These are phyloP conservation scores for Selaginella tamariscina DNA, from an alignment of 75 land plant species.

Conservation along the genomic window DNA sequence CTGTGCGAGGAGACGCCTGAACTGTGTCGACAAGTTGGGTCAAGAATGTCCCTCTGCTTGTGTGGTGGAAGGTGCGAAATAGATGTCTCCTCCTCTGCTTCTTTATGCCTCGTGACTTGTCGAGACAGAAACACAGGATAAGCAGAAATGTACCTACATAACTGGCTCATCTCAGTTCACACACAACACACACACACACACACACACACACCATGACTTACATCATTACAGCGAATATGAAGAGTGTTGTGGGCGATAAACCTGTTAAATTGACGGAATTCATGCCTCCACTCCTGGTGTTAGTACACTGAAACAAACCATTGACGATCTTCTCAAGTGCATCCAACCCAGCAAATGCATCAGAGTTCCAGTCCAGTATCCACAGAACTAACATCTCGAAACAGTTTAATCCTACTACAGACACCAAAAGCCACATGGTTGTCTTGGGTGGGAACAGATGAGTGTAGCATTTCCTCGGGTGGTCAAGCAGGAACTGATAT, in stretches of 20 bases:
- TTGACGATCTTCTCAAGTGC: background rate
- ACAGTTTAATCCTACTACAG: background rate
- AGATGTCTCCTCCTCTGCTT: background rate
- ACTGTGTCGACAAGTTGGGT: conserved; percentile 17
- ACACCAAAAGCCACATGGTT: background rate
- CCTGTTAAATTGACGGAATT: background rate
- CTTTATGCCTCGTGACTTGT: conserved; percentile 7
- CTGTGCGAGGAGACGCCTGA: conserved; percentile 14
- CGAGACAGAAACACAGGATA: conserved; percentile 32
- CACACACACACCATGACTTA: no score
- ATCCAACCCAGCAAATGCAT: background rate
- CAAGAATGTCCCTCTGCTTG: background rate
- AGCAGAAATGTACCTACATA: conserved; percentile 24
- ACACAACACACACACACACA: no score
- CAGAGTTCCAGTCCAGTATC: background rate
- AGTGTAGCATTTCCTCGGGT: conserved; percentile 15
- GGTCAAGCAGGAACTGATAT: conserved; percentile 17
- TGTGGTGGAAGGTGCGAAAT: background rate
- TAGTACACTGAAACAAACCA: background rate
- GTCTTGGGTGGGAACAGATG: conserved; percentile 31
- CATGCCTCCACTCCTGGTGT: background rate
- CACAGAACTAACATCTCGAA: background rate
- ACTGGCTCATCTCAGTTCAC: no score
- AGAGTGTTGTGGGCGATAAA: background rate
- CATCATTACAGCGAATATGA: background rate